phyloP scores from a whole-genome alignment of 768 basidiomycete genomes.

The Amanita jacksonii region DNA sequence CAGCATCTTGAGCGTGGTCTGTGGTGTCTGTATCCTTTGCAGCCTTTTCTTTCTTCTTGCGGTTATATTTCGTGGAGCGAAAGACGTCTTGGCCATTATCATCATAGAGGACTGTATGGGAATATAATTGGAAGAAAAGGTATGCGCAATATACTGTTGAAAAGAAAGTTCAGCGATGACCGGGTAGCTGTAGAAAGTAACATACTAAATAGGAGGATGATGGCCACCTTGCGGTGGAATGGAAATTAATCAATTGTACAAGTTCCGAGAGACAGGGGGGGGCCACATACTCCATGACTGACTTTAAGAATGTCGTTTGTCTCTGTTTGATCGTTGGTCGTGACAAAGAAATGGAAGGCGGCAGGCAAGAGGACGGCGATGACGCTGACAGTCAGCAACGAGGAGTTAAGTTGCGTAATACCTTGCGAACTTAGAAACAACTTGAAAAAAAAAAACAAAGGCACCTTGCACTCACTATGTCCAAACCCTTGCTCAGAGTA shows the following conservation, averaged over 20 bases:
- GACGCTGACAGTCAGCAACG: constrained; percentile 69
- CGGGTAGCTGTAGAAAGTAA: not conserved
- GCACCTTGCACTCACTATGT: constrained; percentile 40
- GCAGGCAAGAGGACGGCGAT: constrained; percentile 73
- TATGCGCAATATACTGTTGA: constrained; percentile 66
- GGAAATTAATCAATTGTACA: no score
- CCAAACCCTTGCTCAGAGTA: constrained; percentile 79
- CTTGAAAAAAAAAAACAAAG: not conserved
- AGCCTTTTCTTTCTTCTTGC: constrained; percentile 15
- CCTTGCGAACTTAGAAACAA: constrained; percentile 19
- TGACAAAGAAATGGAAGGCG: constrained; percentile 58
- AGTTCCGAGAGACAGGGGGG: not conserved
- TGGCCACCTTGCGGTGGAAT: constrained; percentile 58
- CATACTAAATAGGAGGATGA: constrained; percentile 72
- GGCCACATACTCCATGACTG: constrained; percentile 58
- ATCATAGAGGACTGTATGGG: constrained; percentile 62
- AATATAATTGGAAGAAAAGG: constrained; percentile 71
- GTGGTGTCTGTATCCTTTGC: not conserved
- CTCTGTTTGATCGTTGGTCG: constrained; percentile 21
- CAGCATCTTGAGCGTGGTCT: constrained; percentile 11
- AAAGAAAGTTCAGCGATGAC: constrained; percentile 9
- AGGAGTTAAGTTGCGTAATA: constrained; percentile 65
- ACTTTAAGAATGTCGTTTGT: constrained; percentile 45
- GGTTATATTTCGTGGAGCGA: constrained; percentile 25
- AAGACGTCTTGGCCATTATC: constrained; percentile 31